phyloP scores from a whole-genome alignment of 2,329 filamentous ascomycete species.

The Aspergillus brasiliensis region DNA sequence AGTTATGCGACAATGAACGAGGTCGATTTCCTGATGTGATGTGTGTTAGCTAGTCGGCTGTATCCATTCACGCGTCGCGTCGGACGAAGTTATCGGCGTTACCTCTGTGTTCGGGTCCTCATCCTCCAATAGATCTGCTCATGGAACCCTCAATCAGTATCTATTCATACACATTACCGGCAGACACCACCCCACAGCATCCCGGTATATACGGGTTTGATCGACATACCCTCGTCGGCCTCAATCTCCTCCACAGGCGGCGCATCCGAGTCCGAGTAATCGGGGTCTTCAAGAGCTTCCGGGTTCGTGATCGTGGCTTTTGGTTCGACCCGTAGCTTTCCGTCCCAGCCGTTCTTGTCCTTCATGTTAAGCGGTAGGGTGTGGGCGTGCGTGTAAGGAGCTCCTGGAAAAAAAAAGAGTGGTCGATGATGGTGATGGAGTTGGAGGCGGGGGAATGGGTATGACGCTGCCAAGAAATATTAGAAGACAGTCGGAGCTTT shows the following conservation, averaged over 20 bases:
- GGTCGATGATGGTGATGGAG: not conserved
- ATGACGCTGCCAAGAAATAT: slow-evolving; percentile 6
- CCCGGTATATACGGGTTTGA: no score
- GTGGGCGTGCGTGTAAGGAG: not conserved
- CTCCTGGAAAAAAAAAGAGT: not conserved
- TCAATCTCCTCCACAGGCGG: slow-evolving; percentile 73
- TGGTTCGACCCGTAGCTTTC: slow-evolving; percentile 61
- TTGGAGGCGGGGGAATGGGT: slow-evolving; percentile 1
- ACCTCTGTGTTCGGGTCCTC: slow-evolving; percentile 58
- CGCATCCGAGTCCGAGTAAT: slow-evolving; percentile 74
- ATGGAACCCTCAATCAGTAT: not conserved
- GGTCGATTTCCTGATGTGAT: slow-evolving; percentile 71
- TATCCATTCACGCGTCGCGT: not conserved
- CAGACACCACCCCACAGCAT: not conserved
- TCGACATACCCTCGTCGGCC: slow-evolving; percentile 71
- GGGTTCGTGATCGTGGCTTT: slow-evolving; percentile 72
- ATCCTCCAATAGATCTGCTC: slow-evolving; percentile 60
- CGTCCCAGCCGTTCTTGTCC: slow-evolving; percentile 50
- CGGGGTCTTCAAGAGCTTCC: slow-evolving; percentile 79
- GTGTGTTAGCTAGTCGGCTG: slow-evolving; percentile 14
- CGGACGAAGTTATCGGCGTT: slow-evolving; percentile 12
- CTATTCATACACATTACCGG: not conserved
- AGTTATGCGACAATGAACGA: slow-evolving; percentile 81
- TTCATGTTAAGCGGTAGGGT: slow-evolving; percentile 34
- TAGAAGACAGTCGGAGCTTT: no score